phyloP scores from a whole-genome alignment of 805 yeast species.

The Cyberlindnera nakhonratchasimensis region DNA sequence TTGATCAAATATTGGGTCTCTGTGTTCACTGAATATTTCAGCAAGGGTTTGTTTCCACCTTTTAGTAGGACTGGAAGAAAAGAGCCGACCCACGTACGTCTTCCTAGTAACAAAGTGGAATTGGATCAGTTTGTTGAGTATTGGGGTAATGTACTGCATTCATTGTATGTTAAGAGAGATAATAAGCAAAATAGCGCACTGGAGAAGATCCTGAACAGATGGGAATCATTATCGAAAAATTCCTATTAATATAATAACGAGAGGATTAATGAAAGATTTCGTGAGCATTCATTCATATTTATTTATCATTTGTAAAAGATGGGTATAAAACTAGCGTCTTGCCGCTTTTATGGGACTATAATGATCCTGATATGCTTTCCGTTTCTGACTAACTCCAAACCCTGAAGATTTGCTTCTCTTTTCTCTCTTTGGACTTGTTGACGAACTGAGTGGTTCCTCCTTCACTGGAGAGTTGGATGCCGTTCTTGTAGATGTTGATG shows the following conservation, averaged over 20 bases:
- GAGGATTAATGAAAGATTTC: not conserved
- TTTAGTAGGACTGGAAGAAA: conserved; percentile 27
- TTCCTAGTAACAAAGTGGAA: conserved; percentile 32
- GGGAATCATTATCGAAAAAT: conserved; percentile 27
- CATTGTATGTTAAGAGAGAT: conserved; percentile 39
- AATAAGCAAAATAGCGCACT: conserved; percentile 33
- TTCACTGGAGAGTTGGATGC: not conserved
- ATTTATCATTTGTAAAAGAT: no score
- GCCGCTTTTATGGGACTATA: conserved; percentile 27
- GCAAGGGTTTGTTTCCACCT: conserved; percentile 19
- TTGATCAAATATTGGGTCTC: conserved; percentile 51
- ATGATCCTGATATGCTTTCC: conserved; percentile 18
- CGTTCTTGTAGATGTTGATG: not conserved
- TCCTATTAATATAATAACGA: not conserved
- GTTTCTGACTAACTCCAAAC: conserved; percentile 26
- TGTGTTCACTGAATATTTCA: conserved; percentile 52
- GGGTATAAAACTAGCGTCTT: conserved; percentile 16
- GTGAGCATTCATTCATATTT: no score
- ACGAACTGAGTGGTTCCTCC: not conserved
- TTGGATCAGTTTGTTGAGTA: conserved; percentile 42
- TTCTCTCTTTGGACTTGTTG: conserved; percentile 8
- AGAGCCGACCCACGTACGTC: conserved; percentile 19
- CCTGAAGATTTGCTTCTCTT: conserved; percentile 11
- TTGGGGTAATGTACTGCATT: conserved; percentile 47
- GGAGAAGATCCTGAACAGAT: conserved; percentile 30